Conservation (phyloP, 1,284 basidiomycete genomes). For the Tylopilus orsonianus region DNA sequence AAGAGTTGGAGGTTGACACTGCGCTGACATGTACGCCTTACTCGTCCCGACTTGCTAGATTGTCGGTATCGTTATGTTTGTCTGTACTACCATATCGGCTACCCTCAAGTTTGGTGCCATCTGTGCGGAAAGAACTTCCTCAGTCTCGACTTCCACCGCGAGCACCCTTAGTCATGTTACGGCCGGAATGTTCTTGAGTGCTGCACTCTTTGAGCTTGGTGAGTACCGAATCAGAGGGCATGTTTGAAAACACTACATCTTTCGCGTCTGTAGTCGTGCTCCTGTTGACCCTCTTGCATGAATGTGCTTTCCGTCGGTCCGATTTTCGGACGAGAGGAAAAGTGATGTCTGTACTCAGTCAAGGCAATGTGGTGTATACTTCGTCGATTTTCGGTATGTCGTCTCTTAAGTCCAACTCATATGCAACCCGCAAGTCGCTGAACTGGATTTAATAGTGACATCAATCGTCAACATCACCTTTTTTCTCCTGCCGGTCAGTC, state of each 20-base stretch:
- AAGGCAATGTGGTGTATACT: conserved; percentile 1
- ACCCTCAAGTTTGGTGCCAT: conserved; percentile 8
- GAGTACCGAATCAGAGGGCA: not conserved
- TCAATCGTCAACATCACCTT: not conserved
- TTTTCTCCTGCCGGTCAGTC: conserved; percentile 3
- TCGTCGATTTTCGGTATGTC: not conserved
- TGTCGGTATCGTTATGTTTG: not conserved
- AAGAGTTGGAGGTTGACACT: not conserved
- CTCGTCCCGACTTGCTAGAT: not conserved
- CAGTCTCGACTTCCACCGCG: not conserved
- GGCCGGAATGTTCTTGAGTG: conserved; percentile 5
- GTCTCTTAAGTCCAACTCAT: too few relatives aligned
- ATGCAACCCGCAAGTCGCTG: too few relatives aligned
- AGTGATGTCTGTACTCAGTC: not conserved
- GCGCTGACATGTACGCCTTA: not conserved
- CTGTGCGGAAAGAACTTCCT: conserved; percentile 8
- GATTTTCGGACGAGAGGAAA: not conserved
- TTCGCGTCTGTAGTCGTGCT: conserved; percentile 3
- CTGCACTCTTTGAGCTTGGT: conserved; percentile 11
- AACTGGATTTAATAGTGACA: conserved; percentile 1
- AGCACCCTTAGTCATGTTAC: conserved; percentile 8
- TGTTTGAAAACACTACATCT: not conserved
- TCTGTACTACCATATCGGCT: not conserved
- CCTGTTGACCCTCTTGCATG: conserved; percentile 2
- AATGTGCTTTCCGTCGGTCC: not conserved